Conservation (phyloP, 345 rosid species). For the Pistacia atlantica region DNA sequence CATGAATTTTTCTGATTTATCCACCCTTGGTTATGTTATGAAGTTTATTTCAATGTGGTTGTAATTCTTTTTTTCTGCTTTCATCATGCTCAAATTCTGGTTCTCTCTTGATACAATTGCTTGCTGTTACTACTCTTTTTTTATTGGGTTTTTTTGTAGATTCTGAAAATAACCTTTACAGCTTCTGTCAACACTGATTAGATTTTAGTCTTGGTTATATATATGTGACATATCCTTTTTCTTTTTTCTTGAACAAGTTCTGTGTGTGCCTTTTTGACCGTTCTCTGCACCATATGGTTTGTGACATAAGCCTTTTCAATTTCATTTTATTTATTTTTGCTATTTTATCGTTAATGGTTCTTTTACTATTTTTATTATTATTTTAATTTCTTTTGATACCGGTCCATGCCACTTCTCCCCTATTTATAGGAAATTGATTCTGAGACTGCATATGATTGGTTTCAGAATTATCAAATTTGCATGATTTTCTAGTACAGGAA, state of each 20-base stretch:
- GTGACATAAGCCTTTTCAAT: not conserved
- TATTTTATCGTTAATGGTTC: not conserved
- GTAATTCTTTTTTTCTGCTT: not conserved
- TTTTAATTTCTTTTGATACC: not conserved
- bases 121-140: not conserved
- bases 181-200: too few relatives aligned
- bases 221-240: not conserved
- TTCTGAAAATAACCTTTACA: not conserved
- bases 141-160: not conserved
- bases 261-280: not conserved
- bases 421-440: not conserved
- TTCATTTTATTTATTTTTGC: not conserved
- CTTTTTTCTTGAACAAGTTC: too few relatives aligned
- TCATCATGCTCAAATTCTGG: not conserved
- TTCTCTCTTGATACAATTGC: not conserved
- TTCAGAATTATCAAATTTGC: slow-evolving; percentile 4
- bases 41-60: not conserved
- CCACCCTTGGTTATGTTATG: not conserved
- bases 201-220: not conserved
- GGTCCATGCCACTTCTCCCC: not conserved
- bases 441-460: slow-evolving; percentile 1
- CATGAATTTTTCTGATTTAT: not conserved
- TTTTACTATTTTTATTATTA: not conserved
- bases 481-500: not conserved
- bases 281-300: too few relatives aligned